These are phyloP conservation scores for Calonectria hongkongensis DNA, from an alignment of 2,329 filamentous ascomycete genomes.

Conservation along the genomic window DNA sequence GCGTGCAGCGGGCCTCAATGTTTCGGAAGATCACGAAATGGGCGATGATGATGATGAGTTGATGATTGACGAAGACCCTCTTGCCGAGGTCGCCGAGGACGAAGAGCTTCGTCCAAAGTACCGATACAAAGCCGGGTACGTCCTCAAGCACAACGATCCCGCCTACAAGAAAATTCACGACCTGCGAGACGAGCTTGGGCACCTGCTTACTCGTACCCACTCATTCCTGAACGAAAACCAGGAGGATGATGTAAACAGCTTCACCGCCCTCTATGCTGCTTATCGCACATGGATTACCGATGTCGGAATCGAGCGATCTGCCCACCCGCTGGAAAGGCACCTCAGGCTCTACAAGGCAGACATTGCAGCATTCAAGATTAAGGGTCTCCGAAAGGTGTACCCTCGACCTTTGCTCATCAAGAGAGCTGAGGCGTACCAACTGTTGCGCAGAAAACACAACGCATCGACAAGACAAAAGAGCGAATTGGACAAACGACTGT, in stretches of 20 bases:
- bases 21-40: constrained; percentile 71
- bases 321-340: constrained; percentile 92
- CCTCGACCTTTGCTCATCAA: constrained; percentile 94
- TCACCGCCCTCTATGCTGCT: constrained; percentile 92
- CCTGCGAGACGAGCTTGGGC: constrained; percentile 86
- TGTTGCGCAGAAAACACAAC: constrained; percentile 96
- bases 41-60: constrained; percentile 72
- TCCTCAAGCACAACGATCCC: constrained; percentile 73
- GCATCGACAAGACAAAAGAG: constrained; percentile 91
- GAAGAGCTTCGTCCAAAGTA: constrained; percentile 91
- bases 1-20: constrained; percentile 74
- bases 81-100: constrained; percentile 82
- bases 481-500: constrained; percentile 88
- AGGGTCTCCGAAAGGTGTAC: constrained; percentile 92
- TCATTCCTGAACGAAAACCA: constrained; percentile 87
- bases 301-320: constrained; percentile 95
- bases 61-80: constrained; percentile 69
- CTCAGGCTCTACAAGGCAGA: constrained; percentile 90
- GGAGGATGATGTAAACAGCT: constrained; percentile 96
- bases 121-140: constrained; percentile 91
- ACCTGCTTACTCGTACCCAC: constrained; percentile 88
- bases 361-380: constrained; percentile 94
- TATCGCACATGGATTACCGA: constrained; percentile 98
- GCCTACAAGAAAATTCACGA: constrained; percentile 86
- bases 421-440: constrained; percentile 94